phyloP scores from a whole-genome alignment of 2,329 filamentous ascomycete genomes.

The Myriosclerotinia scirpicola region DNA sequence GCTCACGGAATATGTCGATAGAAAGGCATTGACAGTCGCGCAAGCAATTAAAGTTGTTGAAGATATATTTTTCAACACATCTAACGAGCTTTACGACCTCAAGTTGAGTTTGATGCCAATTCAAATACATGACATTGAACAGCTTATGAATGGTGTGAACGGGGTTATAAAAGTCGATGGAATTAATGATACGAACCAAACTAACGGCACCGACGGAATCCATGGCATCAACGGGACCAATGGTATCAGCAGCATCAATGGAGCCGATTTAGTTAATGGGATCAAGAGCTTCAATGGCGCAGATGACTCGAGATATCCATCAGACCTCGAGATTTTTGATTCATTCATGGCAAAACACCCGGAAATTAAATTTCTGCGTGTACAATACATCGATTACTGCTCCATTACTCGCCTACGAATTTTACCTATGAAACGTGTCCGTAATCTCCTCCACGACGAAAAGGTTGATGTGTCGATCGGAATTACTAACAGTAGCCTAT shows the following conservation, averaged over 20 bases:
- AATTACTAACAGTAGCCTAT: slow-evolving; percentile 63
- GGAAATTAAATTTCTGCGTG: slow-evolving; percentile 63
- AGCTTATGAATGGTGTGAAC: background rate
- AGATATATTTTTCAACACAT: slow-evolving; percentile 73
- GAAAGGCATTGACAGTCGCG: slow-evolving; percentile 57
- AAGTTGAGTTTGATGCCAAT: slow-evolving; percentile 44
- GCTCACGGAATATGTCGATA: slow-evolving; percentile 64
- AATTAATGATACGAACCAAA: background rate
- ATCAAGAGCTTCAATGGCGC: background rate
- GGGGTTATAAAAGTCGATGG: background rate
- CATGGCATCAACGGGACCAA: background rate
- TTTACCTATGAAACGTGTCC: slow-evolving; percentile 61
- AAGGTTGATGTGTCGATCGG: slow-evolving; percentile 47
- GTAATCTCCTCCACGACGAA: slow-evolving; percentile 45
- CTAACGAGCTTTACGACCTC: slow-evolving; percentile 72
- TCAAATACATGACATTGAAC: background rate
- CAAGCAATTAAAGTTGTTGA: slow-evolving; percentile 65
- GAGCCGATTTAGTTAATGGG: background rate
- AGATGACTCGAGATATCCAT: background rate
- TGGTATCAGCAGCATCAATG: background rate
- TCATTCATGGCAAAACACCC: slow-evolving; percentile 52
- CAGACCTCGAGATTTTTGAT: slow-evolving; percentile 35
- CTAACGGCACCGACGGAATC: background rate
- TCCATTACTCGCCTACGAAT: slow-evolving; percentile 65
- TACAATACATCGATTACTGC: slow-evolving; percentile 81